Evolutionary conservation across 352 stramenopile species (phyloP).

Genomic region (Discostella stelligera): DNA sequence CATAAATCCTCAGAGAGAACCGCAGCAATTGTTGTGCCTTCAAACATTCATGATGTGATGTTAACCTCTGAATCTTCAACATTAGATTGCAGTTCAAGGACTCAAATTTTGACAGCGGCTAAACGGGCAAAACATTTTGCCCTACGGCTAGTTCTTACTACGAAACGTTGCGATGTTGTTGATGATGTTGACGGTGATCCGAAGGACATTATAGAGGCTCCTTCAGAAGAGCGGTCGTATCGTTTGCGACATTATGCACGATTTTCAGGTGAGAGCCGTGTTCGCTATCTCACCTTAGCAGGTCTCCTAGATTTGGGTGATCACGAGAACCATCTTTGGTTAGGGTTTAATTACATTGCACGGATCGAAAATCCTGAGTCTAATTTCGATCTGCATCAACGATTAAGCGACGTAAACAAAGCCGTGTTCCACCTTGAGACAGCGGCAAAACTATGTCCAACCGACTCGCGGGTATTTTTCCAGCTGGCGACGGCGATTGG

Average conservation of each 20-base stretch:
- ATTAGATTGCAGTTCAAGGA: conserved; percentile 34
- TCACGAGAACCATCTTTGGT: conserved; percentile 51
- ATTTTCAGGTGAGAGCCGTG: conserved; percentile 20
- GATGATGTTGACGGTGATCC: neutral
- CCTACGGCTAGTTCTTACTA: conserved; percentile 45
- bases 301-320: conserved; percentile 43
- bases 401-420: conserved; percentile 43
- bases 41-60: conserved; percentile 35
- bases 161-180: neutral
- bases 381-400: conserved; percentile 22
- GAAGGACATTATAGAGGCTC: conserved; percentile 22
- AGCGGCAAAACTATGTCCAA: conserved; percentile 36
- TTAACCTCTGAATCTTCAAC: conserved; percentile 3
- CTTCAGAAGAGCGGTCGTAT: conserved; percentile 45
- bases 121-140: conserved; percentile 37
- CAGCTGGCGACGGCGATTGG: conserved; percentile 39
- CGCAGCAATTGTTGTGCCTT: conserved; percentile 43
- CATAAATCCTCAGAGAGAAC: conserved; percentile 44
- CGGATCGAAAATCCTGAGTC: conserved; percentile 35
- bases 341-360: conserved; percentile 47
- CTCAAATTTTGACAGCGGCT: conserved; percentile 31
- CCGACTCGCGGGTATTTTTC: conserved; percentile 36
- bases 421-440: conserved; percentile 49
- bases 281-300: conserved; percentile 40
- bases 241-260: conserved; percentile 38